Base-by-base conservation (phyloP, 2,329 filamentous ascomycete genomes). In the Dactylellina drechsleri region DNA sequence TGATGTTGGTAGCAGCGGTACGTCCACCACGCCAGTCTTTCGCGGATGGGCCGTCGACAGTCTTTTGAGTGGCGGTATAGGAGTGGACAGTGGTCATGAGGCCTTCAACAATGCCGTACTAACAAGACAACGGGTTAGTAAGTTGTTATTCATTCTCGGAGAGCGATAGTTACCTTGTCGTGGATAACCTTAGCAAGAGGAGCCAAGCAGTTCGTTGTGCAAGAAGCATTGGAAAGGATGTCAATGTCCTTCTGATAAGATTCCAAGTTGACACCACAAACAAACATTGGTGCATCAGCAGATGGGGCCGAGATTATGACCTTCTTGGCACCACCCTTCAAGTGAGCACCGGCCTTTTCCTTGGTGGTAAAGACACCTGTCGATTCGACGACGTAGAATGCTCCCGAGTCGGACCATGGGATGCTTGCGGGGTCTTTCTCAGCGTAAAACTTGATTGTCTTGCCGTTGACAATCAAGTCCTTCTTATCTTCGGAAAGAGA, bases 11-110 rank as follows among this genome's bases (percentile, higher is more conserved):
- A 83, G 95, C 95, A 86, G 95, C 95, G 81, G 92, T 93, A 87
- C 95, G 95, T 85, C 95, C 95, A 89, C 95, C 95, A 86, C 94
- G 91, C 94, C 94, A 99, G 88, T 98, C 95, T 92, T 99, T 99
- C 85, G 86, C 87, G 79, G 95, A 98, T 83, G 95, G 95, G 83
- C 93, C 95, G 82, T 99, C 95, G 82, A 98, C 95, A 82, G 93
- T 97, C 92, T 97, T 97, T 89, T 98, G 95, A 84, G 95, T 98
- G 82, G 95, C 95, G 81, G 95, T 98, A 91, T 98, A 98, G 82
- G 95, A 97, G 91, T 99, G 95, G 84, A 98, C 89, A 80, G 95
- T 99, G 86, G 95, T 98, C 95, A 99, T 99, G 82, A 98, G 90
- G 89, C 94, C 95, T 89, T 99, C 95, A 82, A 97, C 85, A 84